Evolutionary conservation across 345 rosid species (phyloP).

Genomic region (Geranium brycei): DNA sequence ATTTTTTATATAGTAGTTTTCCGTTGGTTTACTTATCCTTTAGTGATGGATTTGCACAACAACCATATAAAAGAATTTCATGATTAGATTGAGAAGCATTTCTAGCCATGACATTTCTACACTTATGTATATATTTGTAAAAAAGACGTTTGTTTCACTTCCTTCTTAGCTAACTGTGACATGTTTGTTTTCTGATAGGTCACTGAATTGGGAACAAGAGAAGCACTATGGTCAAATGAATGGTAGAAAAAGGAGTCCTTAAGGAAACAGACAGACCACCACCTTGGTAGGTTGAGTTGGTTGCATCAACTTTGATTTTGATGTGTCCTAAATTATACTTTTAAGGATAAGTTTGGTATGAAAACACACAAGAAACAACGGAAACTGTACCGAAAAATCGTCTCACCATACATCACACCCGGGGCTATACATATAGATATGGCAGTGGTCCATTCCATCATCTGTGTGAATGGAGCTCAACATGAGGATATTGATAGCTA

Average conservation of each 20-base stretch:
- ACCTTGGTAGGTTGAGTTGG: conserved; percentile 15
- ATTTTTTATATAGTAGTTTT: background rate
- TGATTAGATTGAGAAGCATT: too few relatives aligned
- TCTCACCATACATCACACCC: background rate
- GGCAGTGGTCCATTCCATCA: background rate
- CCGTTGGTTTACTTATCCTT: too few relatives aligned
- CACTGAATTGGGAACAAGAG: too few relatives aligned
- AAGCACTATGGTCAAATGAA: too few relatives aligned
- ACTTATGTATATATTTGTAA: too few relatives aligned
- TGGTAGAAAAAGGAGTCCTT: too few relatives aligned
- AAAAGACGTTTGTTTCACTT: too few relatives aligned
- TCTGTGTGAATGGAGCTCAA: conserved; percentile 17
- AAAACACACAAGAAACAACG: conserved; percentile 10
- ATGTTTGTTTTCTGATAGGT: too few relatives aligned
- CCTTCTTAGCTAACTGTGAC: too few relatives aligned
- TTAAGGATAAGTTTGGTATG: conserved; percentile 24
- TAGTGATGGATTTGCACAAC: background rate
- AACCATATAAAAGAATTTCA: too few relatives aligned
- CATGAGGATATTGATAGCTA: conserved; percentile 9
- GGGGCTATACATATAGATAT: background rate
- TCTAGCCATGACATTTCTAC: too few relatives aligned
- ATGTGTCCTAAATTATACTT: conserved; percentile 5
- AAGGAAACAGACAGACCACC: too few relatives aligned
- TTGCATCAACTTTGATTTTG: conserved; percentile 34
- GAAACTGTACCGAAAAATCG: conserved; percentile 5